Conservation (phyloP, 805 yeast genomes). For the Candida suzukii region DNA sequence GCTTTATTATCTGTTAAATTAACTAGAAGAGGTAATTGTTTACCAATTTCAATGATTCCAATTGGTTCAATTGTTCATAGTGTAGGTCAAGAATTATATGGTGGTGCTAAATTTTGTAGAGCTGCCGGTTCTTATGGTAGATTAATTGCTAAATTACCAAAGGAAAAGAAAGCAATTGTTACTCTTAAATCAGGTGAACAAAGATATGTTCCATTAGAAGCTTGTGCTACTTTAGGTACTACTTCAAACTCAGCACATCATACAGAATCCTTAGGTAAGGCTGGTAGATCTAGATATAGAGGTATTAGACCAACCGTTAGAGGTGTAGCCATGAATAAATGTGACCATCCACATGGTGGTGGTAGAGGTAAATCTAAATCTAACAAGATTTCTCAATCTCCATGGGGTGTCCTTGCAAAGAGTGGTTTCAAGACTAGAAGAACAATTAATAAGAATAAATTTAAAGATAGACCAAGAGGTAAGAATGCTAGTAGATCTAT, state of each 20-base stretch:
- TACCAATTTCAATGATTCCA: slow-evolving; percentile 91
- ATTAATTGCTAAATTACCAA: slow-evolving; percentile 70
- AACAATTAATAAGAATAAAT: slow-evolving; percentile 74
- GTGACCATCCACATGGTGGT: slow-evolving; percentile 99
- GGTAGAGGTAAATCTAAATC: slow-evolving; percentile 99
- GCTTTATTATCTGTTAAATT: slow-evolving; percentile 83
- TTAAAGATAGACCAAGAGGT: slow-evolving; percentile 88
- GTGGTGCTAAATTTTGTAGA: slow-evolving; percentile 84
- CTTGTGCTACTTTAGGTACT: slow-evolving; percentile 90
- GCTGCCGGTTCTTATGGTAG: slow-evolving; percentile 95
- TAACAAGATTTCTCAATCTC: slow-evolving; percentile 86
- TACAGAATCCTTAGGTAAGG: slow-evolving; percentile 86
- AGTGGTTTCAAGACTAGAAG: slow-evolving; percentile 91
- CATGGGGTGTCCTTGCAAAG: slow-evolving; percentile 92
- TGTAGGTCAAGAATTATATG: slow-evolving; percentile 69
- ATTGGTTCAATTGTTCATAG: slow-evolving; percentile 86
- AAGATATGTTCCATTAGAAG: slow-evolving; percentile 76
- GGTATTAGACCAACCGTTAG: slow-evolving; percentile 94
- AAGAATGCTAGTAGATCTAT: slow-evolving; percentile 25
- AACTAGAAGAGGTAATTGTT: slow-evolving; percentile 89
- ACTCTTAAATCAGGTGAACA: slow-evolving; percentile 90
- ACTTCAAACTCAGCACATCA: slow-evolving; percentile 92
- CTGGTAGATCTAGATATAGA: slow-evolving; percentile 87
- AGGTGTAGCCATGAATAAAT: slow-evolving; percentile 97
- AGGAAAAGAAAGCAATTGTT: slow-evolving; percentile 64